These are phyloP conservation scores for Carallia brachiata DNA, from an alignment of 345 rosid species.

Conservation along the genomic window DNA sequence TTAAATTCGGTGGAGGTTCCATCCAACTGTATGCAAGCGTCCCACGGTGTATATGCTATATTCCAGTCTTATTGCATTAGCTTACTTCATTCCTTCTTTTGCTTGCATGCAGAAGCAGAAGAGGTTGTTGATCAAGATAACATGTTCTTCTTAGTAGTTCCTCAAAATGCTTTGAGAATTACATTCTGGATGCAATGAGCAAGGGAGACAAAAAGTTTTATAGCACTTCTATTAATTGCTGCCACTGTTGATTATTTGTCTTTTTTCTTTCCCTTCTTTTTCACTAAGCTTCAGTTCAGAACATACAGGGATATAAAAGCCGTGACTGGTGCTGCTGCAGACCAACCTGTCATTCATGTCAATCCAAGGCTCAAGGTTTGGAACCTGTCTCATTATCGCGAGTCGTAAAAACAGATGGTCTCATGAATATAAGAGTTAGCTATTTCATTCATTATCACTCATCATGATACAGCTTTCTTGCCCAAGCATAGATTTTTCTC, in stretches of 20 bases:
- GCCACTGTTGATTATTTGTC: not conserved
- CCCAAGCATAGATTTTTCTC: too few relatives aligned
- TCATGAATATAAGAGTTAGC: not conserved
- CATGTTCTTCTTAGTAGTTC: conserved; percentile 82
- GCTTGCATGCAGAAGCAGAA: conserved; percentile 51
- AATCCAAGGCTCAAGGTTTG: conserved; percentile 81
- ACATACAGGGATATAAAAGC: conserved; percentile 77
- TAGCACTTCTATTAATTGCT: not conserved
- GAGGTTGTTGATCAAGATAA: conserved; percentile 89
- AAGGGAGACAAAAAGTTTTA: conserved; percentile 11
- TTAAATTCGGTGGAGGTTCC: too few relatives aligned
- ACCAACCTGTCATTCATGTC: conserved; percentile 71
- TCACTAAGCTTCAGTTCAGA: conserved; percentile 8
- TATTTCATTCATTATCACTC: too few relatives aligned
- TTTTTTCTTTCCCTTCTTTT: not conserved
- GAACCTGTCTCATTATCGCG: not conserved
- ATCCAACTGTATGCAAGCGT: too few relatives aligned
- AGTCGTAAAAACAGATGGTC: not conserved
- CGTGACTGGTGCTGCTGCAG: conserved; percentile 89
- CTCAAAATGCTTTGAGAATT: conserved; percentile 95
- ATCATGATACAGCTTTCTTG: too few relatives aligned
- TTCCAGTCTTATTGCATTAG: not conserved
- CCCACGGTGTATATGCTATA: too few relatives aligned
- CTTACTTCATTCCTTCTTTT: not conserved
- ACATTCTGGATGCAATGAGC: conserved; percentile 73